phyloP scores from a whole-genome alignment of 164 flowering plant genomes.

The Aristolochia californica region DNA sequence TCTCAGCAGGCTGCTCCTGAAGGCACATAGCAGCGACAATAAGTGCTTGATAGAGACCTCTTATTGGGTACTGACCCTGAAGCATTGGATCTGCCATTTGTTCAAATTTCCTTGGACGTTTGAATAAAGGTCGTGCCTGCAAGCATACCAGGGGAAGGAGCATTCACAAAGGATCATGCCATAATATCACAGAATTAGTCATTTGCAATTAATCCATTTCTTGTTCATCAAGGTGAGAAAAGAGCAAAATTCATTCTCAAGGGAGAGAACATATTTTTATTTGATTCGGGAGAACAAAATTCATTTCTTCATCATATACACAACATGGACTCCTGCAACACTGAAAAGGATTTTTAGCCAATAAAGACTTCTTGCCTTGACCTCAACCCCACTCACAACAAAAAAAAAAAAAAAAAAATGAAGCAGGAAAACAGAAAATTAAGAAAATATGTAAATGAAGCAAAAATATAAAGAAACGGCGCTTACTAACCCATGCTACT shows the following conservation, averaged over 20 bases:
- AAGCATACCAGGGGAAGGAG: not conserved
- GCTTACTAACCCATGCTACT: not conserved
- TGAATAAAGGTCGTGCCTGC: constrained; percentile 2
- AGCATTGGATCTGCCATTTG: constrained; percentile 2
- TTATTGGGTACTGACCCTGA: not conserved
- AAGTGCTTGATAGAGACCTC: constrained; percentile 1
- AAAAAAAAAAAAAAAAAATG: not conserved
- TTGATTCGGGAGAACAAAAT: not conserved
- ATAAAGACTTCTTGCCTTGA: too few relatives aligned
- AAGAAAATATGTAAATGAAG: not conserved
- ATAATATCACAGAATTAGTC: too few relatives aligned
- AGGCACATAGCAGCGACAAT: not conserved
- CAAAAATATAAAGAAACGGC: not conserved
- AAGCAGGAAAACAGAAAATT: not conserved
- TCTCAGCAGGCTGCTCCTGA: not conserved
- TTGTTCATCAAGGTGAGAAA: not conserved
- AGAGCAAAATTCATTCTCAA: not conserved
- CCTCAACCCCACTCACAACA: too few relatives aligned
- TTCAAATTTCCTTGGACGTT: not conserved
- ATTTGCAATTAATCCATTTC: not conserved
- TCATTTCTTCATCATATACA: not conserved
- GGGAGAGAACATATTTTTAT: not conserved
- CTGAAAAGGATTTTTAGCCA: too few relatives aligned
- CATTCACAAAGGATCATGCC: not conserved
- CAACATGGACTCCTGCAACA: too few relatives aligned